Base-by-base conservation (phyloP, 371 early-diverging fungal genomes). In the Globomyces sp. region DNA sequence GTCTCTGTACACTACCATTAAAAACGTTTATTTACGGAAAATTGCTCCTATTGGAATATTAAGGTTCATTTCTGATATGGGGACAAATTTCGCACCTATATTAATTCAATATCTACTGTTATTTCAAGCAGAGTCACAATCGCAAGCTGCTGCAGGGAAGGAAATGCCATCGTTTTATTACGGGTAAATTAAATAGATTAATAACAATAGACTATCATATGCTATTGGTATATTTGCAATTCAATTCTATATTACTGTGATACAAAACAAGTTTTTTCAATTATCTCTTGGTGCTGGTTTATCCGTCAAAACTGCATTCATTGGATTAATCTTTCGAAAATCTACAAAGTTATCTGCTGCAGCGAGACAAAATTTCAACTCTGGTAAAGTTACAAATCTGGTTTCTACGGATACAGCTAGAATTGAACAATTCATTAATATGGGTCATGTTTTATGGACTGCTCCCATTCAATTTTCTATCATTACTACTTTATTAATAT, bases 351-450 rank as follows among this genome's bases (percentile, higher is more conserved):
- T 87, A 36, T 77, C 84, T 13, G 68, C 81, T 37, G 74, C 76
- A 59, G 83, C 87, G 8, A 62, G 84, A 24, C 76, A 74, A 40
- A 79, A 78, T 49, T 85, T 81, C 67, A 79, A 77, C 68, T 64
- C 76, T 5, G 95, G 95, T 36, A 86, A 85, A 37, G 82, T 95
- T 61, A 89, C 89, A 68, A 95, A 91, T 71, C 69, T 96, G 62
- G 88, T 94, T 74, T 88, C 93, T n/a, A 88, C 92, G 0, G 95
- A 96, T 68, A 71, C 88, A 3, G 78, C 81, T 47, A 83, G 90
- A 49, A 79, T 94, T 43, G 78, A 81, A 51, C 13, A 48, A 39
- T 79, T 79, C 64, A 61, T 73, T 1, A 58, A 55, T n/a, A 34
- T 68, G 45, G 66, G 67, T 9, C 52, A 65, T 58, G 39, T 63